Percentiles rank a stretch among this genome's conserved stretches.
These are phyloP conservation scores for Hypoxylon sp. DNA, from an alignment of 2,329 filamentous ascomycete species.

Conservation along the genomic window DNA sequence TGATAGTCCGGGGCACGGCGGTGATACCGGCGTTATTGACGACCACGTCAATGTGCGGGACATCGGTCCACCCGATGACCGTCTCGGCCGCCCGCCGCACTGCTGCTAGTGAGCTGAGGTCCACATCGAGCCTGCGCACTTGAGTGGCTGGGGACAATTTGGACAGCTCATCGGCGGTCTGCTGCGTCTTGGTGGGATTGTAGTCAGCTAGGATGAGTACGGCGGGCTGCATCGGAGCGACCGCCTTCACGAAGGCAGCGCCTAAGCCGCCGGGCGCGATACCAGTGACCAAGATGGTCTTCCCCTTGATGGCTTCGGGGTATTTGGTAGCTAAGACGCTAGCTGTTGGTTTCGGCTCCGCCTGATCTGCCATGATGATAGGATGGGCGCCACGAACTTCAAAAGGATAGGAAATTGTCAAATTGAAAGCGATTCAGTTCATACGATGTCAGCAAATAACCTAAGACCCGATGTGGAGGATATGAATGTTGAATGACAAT, in stretches of 20 bases:
- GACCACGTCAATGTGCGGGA: slow-evolving; percentile 29
- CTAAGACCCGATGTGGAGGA: neutral
- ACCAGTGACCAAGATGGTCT: neutral
- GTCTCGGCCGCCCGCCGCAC: neutral
- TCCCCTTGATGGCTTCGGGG: neutral
- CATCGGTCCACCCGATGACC: neutral
- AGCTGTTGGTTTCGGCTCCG: neutral
- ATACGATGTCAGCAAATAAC: neutral
- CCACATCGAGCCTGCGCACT: neutral
- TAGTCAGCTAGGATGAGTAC: neutral
- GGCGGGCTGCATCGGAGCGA: neutral
- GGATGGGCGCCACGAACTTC: neutral
- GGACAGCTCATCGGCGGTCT: neutral
- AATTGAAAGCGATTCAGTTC: neutral
- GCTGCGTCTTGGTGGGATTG: neutral
- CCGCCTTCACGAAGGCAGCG: neutral
- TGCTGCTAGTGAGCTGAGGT: neutral
- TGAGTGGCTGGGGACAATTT: neutral
- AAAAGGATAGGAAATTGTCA: neutral
- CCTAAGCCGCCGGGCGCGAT: neutral
- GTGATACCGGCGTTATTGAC: slow-evolving; percentile 56
- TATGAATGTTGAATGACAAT: neutral
- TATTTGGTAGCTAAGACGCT: neutral
- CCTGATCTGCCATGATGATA: neutral
- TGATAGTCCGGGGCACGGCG: slow-evolving; percentile 50